A percentile compares a stretch with the other conserved stretches of the same genome.
These are phyloP conservation scores for Pichia sp. DNA, from an alignment of 1,139 yeast species.

Conservation along the genomic window DNA sequence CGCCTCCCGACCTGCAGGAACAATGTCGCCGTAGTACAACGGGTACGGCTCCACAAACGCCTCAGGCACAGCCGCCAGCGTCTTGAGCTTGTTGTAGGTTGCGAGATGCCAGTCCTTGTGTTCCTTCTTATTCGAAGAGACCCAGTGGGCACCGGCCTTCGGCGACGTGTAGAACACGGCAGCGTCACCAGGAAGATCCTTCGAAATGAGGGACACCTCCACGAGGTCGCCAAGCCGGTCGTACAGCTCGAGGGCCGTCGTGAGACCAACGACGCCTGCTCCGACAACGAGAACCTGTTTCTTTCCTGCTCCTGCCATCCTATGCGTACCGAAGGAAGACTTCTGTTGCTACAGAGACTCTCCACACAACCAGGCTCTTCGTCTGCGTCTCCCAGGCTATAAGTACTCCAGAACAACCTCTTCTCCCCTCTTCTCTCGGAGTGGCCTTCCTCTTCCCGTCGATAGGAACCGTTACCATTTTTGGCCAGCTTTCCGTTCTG, in stretches of 20 bases:
- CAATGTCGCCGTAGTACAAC: constrained; percentile 34
- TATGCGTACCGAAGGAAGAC: no score
- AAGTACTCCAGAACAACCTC: no score
- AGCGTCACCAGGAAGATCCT: constrained; percentile 53
- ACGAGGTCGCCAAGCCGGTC: constrained; percentile 27
- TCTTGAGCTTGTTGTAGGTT: constrained; percentile 40
- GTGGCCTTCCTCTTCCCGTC: no score
- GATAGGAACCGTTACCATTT: no score
- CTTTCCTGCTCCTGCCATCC: no score
- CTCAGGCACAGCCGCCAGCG: constrained; percentile 38
- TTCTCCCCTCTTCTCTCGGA: no score
- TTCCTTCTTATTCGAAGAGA: constrained; percentile 33
- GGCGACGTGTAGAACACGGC: constrained; percentile 56
- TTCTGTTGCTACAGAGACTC: no score
- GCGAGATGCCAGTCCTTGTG: constrained; percentile 37
- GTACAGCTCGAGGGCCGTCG: constrained; percentile 26
- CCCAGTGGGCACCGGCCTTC: constrained; percentile 82
- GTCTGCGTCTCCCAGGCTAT: no score
- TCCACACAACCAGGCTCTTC: no score
- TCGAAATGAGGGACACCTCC: constrained; percentile 47
- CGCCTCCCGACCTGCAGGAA: constrained; percentile 16
- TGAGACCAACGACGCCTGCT: constrained; percentile 29
- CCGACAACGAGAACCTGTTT: constrained; percentile 22
- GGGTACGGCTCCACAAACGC: constrained; percentile 37
- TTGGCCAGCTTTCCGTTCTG: no score